Evolutionary conservation across 2,329 filamentous ascomycete genomes (phyloP), one percentile per base, ranked within the genome.

Genomic region (Xylariaceae sp.): DNA sequence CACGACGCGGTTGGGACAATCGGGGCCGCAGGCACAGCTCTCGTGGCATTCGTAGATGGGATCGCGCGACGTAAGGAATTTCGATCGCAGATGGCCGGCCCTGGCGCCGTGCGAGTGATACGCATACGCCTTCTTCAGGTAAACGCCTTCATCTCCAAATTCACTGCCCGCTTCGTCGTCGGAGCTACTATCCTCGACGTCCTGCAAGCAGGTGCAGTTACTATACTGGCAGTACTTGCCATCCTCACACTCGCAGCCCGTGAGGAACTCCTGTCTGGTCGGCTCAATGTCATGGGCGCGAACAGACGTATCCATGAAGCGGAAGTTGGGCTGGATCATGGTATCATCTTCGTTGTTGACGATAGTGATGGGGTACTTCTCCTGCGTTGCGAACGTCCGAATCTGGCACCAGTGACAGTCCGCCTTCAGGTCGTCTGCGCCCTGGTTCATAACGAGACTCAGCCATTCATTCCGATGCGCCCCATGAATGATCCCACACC

Each of bases 1-100:
- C 0, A 94, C 89, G 0, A 92, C 85, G 4, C 89, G 80, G 68
- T 91, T 93, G 1, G 87, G 86, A 67, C 90, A 95, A 15, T 75
- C 65, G 0, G 72, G 69, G 2, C 80, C 80, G 66, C 90, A 95
- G 2, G 74, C 76, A 73, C 90, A 95, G 7, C 80, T 82, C 1
- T 80, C 76, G 66, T 94, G 90, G 70, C 90, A 95, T 68, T 95
- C 90, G 73, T 92, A 93, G 59, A 95, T 88, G 0, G 88, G 83
- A 39, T 80, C 72, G 45, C 81, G 78, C 30, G 81, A 84, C 23
- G 78, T 66, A 10, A 86, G 75, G 49, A 82, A 75, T 49, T 77
- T 76, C 30, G 77, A 76, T 15, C 82, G 76, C 50, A 88, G 72
- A 15, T 81, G 75, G 0, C 81, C 83, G 1, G 77, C 77, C 58